Percentiles rank a stretch among this genome's conserved stretches.
These are phyloP conservation scores for Rhododendron ferrugineum DNA, from an alignment of 148 eudicot species.

Conservation along the genomic window DNA sequence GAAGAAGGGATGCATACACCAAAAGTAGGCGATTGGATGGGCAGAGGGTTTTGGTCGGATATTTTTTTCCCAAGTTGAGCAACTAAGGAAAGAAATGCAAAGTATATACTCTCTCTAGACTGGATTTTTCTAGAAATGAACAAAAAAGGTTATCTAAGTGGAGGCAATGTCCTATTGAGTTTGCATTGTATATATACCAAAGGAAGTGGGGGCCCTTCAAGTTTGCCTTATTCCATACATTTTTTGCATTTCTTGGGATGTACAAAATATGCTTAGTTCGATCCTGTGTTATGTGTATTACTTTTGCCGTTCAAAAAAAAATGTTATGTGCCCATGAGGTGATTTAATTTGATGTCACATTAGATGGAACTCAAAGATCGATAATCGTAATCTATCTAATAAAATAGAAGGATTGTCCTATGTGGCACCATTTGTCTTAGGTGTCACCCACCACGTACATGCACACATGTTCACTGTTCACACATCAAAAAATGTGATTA, in stretches of 20 bases:
- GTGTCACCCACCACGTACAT: too few relatives aligned
- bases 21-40: constrained; percentile 34
- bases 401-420: too few relatives aligned
- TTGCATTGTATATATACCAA: not conserved
- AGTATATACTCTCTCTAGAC: not conserved
- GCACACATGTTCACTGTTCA: too few relatives aligned
- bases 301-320: too few relatives aligned
- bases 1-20: constrained; percentile 23
- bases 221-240: not conserved
- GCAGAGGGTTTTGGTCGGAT: constrained; percentile 11
- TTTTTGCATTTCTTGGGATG: not conserved
- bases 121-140: not conserved
- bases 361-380: not conserved
- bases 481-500: too few relatives aligned
- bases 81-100: not conserved
- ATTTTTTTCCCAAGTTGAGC: constrained; percentile 19
- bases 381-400: too few relatives aligned
- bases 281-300: not conserved
- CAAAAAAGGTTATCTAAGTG: not conserved
- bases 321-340: not conserved
- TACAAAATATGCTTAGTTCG: not conserved
- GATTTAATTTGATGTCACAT: not conserved
- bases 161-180: not conserved
- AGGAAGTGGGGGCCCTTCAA: not conserved
- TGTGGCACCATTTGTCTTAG: too few relatives aligned